phyloP scores from a whole-genome alignment of 805 yeast species.

The Starmerella lactis-condensi region DNA sequence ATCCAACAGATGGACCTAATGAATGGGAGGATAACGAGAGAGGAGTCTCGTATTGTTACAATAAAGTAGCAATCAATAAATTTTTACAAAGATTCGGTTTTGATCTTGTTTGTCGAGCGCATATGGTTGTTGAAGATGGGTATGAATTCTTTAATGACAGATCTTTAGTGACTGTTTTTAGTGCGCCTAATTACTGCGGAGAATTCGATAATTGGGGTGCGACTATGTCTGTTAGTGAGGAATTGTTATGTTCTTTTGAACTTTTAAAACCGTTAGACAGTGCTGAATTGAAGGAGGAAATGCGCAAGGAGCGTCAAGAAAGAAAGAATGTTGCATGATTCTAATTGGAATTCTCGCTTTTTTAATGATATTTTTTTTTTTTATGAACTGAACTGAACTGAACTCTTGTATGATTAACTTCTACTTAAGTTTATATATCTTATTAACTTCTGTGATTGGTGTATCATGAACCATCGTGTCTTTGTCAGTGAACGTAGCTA shows the following conservation, averaged over 20 bases:
- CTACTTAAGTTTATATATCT: slow-evolving; percentile 20
- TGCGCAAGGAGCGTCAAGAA: slow-evolving; percentile 68
- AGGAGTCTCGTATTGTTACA: slow-evolving; percentile 66
- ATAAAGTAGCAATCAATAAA: slow-evolving; percentile 62
- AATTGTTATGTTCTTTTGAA: slow-evolving; percentile 80
- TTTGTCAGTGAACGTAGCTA: slow-evolving; percentile 53
- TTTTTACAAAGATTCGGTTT: slow-evolving; percentile 56
- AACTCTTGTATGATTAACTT: no score
- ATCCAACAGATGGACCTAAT: slow-evolving; percentile 63
- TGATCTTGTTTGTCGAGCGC: slow-evolving; percentile 69
- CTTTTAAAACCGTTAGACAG: slow-evolving; percentile 84
- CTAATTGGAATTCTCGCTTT: background rate
- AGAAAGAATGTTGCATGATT: slow-evolving; percentile 30
- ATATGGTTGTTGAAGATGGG: slow-evolving; percentile 74
- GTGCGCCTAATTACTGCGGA: slow-evolving; percentile 67
- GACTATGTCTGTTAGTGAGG: slow-evolving; percentile 91
- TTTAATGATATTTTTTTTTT: background rate
- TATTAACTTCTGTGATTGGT: slow-evolving; percentile 32
- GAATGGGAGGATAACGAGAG: slow-evolving; percentile 83
- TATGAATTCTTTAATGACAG: slow-evolving; percentile 60
- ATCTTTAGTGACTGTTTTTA: slow-evolving; percentile 51
- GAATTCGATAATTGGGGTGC: slow-evolving; percentile 93
- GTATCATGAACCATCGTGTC: slow-evolving; percentile 63
- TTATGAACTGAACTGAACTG: background rate
- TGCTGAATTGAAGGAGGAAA: slow-evolving; percentile 78